A percentile compares a stretch with the other conserved stretches of the same genome.
These are phyloP conservation scores for Alectoria sarmentosa DNA, from an alignment of 495 filamentous ascomycete species.

Conservation along the genomic window DNA sequence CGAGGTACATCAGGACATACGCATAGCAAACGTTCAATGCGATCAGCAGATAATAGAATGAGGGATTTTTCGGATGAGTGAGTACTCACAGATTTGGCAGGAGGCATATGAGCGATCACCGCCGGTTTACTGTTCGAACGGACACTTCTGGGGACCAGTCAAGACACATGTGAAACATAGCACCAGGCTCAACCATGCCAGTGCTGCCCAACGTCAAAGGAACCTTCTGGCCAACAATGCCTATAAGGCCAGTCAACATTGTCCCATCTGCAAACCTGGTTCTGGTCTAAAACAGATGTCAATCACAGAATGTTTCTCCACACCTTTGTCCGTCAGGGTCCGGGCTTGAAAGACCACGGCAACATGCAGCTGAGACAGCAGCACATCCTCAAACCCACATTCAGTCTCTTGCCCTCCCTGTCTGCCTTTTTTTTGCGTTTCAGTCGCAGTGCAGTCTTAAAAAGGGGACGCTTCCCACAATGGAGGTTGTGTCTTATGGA, in stretches of 20 bases:
- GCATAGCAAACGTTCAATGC: background rate
- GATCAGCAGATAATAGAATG: background rate
- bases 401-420: too few relatives aligned
- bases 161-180: background rate
- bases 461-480: background rate
- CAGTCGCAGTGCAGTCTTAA: background rate
- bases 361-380: background rate
- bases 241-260: background rate
- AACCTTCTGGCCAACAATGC: background rate
- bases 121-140: background rate
- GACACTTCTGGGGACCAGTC: background rate
- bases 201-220: background rate
- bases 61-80: background rate
- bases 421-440: background rate
- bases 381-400: background rate
- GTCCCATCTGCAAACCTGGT: background rate
- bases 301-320: background rate
- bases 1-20: background rate
- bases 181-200: background rate
- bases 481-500: background rate
- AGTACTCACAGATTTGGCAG: background rate
- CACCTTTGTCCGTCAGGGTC: background rate
- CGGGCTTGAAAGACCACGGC: background rate
- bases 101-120: background rate
- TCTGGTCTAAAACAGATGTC: background rate